These are phyloP conservation scores for Bremia lactucae DNA, from an alignment of 352 stramenopile species.

Conservation along the genomic window DNA sequence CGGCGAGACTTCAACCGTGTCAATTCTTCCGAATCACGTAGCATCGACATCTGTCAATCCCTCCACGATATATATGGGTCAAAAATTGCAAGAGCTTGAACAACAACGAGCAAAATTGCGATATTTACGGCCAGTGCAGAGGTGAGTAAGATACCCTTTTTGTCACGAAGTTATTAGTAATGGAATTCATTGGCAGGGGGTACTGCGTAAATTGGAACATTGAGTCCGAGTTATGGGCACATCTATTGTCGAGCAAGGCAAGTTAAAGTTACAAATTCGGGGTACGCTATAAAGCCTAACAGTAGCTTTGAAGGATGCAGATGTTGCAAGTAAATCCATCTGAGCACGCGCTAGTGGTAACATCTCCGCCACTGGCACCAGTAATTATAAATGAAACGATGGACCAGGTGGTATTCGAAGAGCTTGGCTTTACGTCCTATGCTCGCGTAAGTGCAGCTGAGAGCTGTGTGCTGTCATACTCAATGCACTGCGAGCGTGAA, in stretches of 20 bases:
- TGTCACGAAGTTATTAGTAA: background rate
- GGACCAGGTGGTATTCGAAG: constrained; percentile 77
- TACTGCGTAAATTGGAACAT: constrained; percentile 81
- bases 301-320: constrained; percentile 7
- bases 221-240: constrained; percentile 45
- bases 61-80: constrained; percentile 22
- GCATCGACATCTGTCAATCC: constrained; percentile 19
- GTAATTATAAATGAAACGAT: constrained; percentile 49
- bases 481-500: constrained; percentile 21
- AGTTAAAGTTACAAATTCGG: constrained; percentile 10
- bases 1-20: background rate
- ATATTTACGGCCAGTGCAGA: constrained; percentile 34
- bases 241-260: constrained; percentile 40
- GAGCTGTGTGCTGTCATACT: constrained; percentile 59
- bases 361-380: constrained; percentile 46
- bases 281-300: constrained; percentile 4
- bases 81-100: constrained; percentile 45
- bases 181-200: constrained; percentile 21
- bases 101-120: constrained; percentile 34
- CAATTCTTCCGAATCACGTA: constrained; percentile 41
- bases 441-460: constrained; percentile 39
- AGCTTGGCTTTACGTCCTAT: constrained; percentile 49
- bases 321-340: constrained; percentile 35
- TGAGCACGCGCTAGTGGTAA: constrained; percentile 47
- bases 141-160: constrained; percentile 14